Conservation (phyloP, 306 rosid species). For the Betula pendula region DNA sequence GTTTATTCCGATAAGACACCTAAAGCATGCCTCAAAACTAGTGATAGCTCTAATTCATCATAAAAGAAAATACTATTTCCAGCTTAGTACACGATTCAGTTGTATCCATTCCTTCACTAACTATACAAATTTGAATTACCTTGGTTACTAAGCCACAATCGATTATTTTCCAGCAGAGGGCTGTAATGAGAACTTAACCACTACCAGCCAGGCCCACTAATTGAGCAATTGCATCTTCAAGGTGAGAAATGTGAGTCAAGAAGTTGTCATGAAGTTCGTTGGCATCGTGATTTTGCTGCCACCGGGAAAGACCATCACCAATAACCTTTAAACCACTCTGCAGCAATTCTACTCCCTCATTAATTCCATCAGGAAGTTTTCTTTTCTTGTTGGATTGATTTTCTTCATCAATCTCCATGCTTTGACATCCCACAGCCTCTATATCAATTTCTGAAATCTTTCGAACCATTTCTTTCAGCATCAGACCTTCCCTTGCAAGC, state of each 20-base stretch:
- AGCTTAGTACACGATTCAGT: background rate
- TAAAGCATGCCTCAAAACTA: background rate
- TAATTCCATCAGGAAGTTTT: conserved; percentile 70
- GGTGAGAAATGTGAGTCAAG: conserved; percentile 60
- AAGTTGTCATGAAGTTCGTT: conserved; percentile 49
- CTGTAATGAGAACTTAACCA: conserved; percentile 25
- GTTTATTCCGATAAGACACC: background rate
- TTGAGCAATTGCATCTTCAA: conserved; percentile 63
- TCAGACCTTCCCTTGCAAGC: conserved; percentile 64
- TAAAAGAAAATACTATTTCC: background rate
- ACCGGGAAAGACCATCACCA: conserved; percentile 63
- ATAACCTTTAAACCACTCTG: conserved; percentile 70
- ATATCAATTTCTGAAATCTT: conserved; percentile 40
- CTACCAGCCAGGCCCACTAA: conserved; percentile 55
- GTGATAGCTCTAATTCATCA: background rate
- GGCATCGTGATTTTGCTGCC: conserved; percentile 57
- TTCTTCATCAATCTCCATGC: conserved; percentile 47
- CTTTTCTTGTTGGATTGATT: conserved; percentile 61
- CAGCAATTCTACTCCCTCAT: conserved; percentile 73
- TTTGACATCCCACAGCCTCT: conserved; percentile 36
- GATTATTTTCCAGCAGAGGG: background rate
- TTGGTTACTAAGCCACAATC: background rate
- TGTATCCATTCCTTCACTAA: background rate
- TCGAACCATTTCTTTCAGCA: conserved; percentile 54
- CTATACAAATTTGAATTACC: background rate